phyloP scores from a whole-genome alignment of 331 rosid genomes.

The Quercus tomentella region DNA sequence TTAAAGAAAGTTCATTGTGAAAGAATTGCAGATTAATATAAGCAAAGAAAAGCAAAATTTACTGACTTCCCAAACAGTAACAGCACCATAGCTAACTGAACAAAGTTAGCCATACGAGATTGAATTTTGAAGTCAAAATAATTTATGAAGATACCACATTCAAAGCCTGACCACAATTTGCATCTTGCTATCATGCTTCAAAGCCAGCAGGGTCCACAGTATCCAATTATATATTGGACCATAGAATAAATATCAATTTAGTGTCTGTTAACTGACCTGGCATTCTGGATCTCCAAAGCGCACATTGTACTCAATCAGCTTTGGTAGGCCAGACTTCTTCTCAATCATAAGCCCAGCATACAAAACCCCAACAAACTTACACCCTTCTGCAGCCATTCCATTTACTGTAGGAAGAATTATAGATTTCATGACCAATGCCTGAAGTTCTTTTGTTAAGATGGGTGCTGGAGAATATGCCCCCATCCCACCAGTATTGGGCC shows the following conservation, averaged over 20 bases:
- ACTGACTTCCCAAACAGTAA: background rate
- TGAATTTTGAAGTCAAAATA: background rate
- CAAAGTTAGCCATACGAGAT: background rate
- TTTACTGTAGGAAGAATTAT: slow-evolving; percentile 86
- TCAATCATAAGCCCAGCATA: slow-evolving; percentile 97
- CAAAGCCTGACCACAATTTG: background rate
- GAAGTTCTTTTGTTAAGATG: slow-evolving; percentile 73
- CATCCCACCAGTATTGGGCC: slow-evolving; percentile 99
- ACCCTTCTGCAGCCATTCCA: slow-evolving; percentile 90
- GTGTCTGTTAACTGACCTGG: slow-evolving; percentile 55
- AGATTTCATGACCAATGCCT: slow-evolving; percentile 71
- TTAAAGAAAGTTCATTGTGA: background rate
- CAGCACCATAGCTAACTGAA: slow-evolving; percentile 1
- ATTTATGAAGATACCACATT: background rate
- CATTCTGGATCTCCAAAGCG: slow-evolving; percentile 99
- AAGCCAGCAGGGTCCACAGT: background rate
- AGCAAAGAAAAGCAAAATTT: background rate
- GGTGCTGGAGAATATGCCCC: slow-evolving; percentile 99
- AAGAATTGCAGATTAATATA: background rate
- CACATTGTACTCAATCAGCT: slow-evolving; percentile 90
- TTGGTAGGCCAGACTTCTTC: slow-evolving; percentile 88
- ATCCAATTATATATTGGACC: background rate
- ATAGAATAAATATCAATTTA: background rate
- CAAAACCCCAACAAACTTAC: slow-evolving; percentile 90
- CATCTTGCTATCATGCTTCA: background rate